Conservation (phyloP, 2,329 filamentous ascomycete genomes). For the Apiospora hydei region DNA sequence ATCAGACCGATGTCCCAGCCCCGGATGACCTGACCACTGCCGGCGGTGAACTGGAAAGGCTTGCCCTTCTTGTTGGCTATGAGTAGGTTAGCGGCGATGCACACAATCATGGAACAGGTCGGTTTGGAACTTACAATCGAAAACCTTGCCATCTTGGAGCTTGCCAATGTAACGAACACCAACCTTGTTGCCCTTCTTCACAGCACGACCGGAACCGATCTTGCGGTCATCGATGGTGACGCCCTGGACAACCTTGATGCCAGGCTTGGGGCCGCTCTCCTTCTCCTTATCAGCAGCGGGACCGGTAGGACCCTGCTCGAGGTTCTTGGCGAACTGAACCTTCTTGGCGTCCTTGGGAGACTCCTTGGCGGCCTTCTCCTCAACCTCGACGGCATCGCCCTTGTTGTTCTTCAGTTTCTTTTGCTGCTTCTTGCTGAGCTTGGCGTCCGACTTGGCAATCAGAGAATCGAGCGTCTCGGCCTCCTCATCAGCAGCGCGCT, state of each 20-base stretch:
- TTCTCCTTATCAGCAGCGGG: slow-evolving; percentile 61
- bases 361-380: slow-evolving; percentile 60
- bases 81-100: slow-evolving; percentile 33
- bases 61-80: slow-evolving; percentile 98
- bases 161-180: slow-evolving; percentile 99
- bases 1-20: slow-evolving; percentile 95
- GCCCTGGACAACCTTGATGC: slow-evolving; percentile 82
- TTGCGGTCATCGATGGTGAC: slow-evolving; percentile 97
- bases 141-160: slow-evolving; percentile 91
- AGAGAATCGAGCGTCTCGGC: slow-evolving; percentile 79
- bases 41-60: slow-evolving; percentile 95
- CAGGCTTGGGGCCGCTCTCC: slow-evolving; percentile 62
- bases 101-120: slow-evolving; percentile 47
- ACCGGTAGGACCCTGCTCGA: slow-evolving; percentile 92
- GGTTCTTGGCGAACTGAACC: slow-evolving; percentile 98
- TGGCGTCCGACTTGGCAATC: slow-evolving; percentile 76
- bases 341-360: slow-evolving; percentile 74
- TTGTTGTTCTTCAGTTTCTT: slow-evolving; percentile 99
- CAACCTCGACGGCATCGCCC: slow-evolving; percentile 77
- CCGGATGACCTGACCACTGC: slow-evolving; percentile 95
- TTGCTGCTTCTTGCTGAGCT: slow-evolving; percentile 93
- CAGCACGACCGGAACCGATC: slow-evolving; percentile 80
- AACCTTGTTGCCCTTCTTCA: slow-evolving; percentile 89
- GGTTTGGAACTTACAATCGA: slow-evolving; percentile 74
- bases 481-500: slow-evolving; percentile 83